Percentiles rank a stretch among this genome's conserved stretches.
These are phyloP conservation scores for Phytopythium vexans DNA, from an alignment of 352 stramenopile genomes.

Conservation along the genomic window DNA sequence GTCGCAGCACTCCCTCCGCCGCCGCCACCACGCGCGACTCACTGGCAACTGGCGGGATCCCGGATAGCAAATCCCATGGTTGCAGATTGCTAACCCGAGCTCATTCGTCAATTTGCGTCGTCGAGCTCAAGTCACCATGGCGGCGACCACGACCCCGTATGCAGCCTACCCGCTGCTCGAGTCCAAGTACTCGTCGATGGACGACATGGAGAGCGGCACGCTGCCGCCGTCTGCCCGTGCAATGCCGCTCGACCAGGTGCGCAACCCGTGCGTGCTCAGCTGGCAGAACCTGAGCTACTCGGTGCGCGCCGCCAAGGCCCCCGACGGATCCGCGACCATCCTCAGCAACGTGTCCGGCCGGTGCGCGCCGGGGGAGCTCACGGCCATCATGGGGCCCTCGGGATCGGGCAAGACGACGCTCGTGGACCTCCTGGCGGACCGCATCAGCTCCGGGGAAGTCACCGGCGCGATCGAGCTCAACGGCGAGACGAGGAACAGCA, in stretches of 20 bases:
- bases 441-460: slow-evolving; percentile 41
- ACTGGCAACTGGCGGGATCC: too few species aligned
- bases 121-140: too few species aligned
- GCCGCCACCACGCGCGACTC: too few species aligned
- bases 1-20: too few species aligned
- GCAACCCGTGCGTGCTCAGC: slow-evolving; percentile 33
- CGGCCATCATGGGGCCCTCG: slow-evolving; percentile 61
- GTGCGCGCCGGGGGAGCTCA: slow-evolving; percentile 47
- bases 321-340: slow-evolving; percentile 30
- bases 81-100: too few species aligned
- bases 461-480: slow-evolving; percentile 52
- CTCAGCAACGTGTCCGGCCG: slow-evolving; percentile 55
- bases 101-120: slow-evolving; percentile 15
- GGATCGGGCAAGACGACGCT: slow-evolving; percentile 62
- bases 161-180: slow-evolving; percentile 15
- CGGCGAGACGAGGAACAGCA: slow-evolving; percentile 23
- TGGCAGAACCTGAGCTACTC: slow-evolving; percentile 43
- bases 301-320: slow-evolving; percentile 4
- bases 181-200: slow-evolving; percentile 10
- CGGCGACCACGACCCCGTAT: too few species aligned
- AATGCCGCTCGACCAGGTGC: slow-evolving; percentile 5
- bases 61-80: too few species aligned
- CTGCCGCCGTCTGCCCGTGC: too few species aligned
- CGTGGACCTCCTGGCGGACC: slow-evolving; percentile 59
- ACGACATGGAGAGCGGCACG: neutral